Evolutionary conservation across 495 filamentous ascomycete genomes (phyloP).

Genomic region (Rostrohypoxylon terebratum): DNA sequence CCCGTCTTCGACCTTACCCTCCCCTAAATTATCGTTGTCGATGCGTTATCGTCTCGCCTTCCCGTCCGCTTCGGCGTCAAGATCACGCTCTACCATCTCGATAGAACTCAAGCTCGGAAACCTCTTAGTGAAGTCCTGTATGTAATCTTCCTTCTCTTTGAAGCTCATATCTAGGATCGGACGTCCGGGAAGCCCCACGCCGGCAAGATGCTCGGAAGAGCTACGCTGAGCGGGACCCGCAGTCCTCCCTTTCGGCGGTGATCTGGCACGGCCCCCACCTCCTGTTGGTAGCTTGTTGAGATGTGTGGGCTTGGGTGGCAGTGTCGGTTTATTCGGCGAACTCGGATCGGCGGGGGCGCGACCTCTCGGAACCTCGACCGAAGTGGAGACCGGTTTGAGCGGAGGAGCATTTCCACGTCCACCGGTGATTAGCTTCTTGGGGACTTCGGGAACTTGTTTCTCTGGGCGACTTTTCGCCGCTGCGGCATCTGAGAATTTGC

Average conservation of each 20-base stretch:
- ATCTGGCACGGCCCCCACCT: constrained; percentile 47
- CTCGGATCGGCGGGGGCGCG: constrained; percentile 32
- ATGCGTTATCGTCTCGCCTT: constrained; percentile 22
- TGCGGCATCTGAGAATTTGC: constrained; percentile 75
- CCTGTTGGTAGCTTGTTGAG: constrained; percentile 60
- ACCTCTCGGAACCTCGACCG: constrained; percentile 39
- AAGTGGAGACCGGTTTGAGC: constrained; percentile 35
- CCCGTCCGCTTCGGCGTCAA: constrained; percentile 46
- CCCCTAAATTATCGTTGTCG: neutral
- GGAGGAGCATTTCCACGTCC: constrained; percentile 33
- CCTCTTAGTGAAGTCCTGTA: constrained; percentile 77
- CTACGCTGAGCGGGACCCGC: constrained; percentile 29
- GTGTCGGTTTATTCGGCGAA: constrained; percentile 42
- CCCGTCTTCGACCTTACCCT: neutral
- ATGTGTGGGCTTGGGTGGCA: constrained; percentile 62
- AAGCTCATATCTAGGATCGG: constrained; percentile 60
- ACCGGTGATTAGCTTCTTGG: constrained; percentile 36
- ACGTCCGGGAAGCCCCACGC: constrained; percentile 57
- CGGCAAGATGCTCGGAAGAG: constrained; percentile 53
- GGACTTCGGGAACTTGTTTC: constrained; percentile 41
- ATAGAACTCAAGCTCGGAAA: constrained; percentile 84
- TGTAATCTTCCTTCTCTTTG: constrained; percentile 65
- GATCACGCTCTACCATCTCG: constrained; percentile 80
- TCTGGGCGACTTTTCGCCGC: constrained; percentile 39
- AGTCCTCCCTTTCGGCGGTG: constrained; percentile 50